Evolutionary conservation across 352 stramenopile genomes (phyloP).

Genomic region (Peronosclerospora sorghi): DNA sequence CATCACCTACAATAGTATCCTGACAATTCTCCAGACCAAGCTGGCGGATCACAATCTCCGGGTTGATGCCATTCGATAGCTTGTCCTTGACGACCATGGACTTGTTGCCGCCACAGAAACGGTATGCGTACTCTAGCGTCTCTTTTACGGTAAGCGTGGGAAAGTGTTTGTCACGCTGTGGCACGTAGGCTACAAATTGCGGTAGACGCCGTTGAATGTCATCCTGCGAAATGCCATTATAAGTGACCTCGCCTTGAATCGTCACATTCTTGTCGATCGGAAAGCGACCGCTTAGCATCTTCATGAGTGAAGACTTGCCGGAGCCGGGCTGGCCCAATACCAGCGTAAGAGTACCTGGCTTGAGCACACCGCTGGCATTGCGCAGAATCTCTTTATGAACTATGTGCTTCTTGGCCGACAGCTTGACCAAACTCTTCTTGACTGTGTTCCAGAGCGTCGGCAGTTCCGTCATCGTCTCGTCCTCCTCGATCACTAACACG

Average conservation of each 20-base stretch:
- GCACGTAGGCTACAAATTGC: slow-evolving; percentile 22
- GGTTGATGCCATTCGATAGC: slow-evolving; percentile 28
- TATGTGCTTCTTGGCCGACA: slow-evolving; percentile 22
- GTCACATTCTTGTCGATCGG: slow-evolving; percentile 9
- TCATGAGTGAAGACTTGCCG: slow-evolving; percentile 18
- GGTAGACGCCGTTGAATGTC: slow-evolving; percentile 10
- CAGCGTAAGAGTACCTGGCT: slow-evolving; percentile 22
- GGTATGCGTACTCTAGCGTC: slow-evolving; percentile 46
- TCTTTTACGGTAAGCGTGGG: slow-evolving; percentile 17
- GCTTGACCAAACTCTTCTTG: slow-evolving; percentile 14
- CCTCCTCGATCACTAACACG: slow-evolving; percentile 9
- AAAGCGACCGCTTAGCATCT: slow-evolving; percentile 14
- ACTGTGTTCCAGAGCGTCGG: slow-evolving; percentile 28
- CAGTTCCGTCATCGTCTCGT: slow-evolving; percentile 12
- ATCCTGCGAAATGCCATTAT: slow-evolving; percentile 13
- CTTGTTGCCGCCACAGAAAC: slow-evolving; percentile 41
- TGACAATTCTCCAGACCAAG: slow-evolving; percentile 31
- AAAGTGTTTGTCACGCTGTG: slow-evolving; percentile 20
- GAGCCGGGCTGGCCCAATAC: slow-evolving; percentile 20
- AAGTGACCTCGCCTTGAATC: slow-evolving; percentile 16
- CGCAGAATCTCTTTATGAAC: slow-evolving; percentile 24
- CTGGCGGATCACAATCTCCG: slow-evolving; percentile 28
- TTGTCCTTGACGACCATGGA: slow-evolving; percentile 22
- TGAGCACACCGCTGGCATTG: slow-evolving; percentile 13
- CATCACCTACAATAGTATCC: slow-evolving; percentile 49